Base-by-base conservation (phyloP, 768 basidiomycete genomes). In the Tricholomella constricta region DNA sequence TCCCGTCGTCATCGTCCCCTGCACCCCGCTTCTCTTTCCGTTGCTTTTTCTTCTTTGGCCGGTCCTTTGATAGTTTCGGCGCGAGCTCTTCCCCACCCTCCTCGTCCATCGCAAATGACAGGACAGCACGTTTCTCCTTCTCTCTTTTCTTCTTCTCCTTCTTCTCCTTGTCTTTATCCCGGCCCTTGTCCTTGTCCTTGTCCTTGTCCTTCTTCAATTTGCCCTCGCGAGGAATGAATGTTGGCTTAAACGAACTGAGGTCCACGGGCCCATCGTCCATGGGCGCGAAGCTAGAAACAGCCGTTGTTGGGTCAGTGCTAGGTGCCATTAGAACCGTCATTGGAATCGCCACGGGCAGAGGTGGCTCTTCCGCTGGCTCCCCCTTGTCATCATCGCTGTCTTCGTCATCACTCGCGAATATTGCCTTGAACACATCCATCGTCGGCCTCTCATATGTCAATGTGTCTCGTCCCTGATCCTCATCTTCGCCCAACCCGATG, bases 351-450 rank as follows among this genome's bases (percentile, higher is more conserved):
- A 48, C 17, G 48, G 47, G 27, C 44, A 59, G 46, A 51, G 43
- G 10, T 19, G 43, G 23, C 22, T 68, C 66, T 25, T 66, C 63
- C 12, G 67, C 62, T 48, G 59, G 58, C 31, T 61, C 58, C 17
- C 72, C 74, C 1, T 76, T 79, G 3, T 93, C 91, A 2, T 85
- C 85, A 8, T 85, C 89, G 15, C 85, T 86, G 31, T 91, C 90
- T 62, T 96, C 94, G 40, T 93, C 91, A 55, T 93, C 92, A 69
- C 91, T 94, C 10, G 94, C 95, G 66, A 99, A 99, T 55, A 99
- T 98, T 3, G 96, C 94, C 67, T 96, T 97, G 78, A 98, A 99
- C 38, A 98, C 84, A 63, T 94, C 89, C 80, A 94, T 91, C 6
- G 85, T 75, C 2, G 97, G 96, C 34, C 89, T 81, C 61, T 90